Base-by-base conservation (phyloP, 441 rosid species). In the Cnidoscolus chayamansa region DNA sequence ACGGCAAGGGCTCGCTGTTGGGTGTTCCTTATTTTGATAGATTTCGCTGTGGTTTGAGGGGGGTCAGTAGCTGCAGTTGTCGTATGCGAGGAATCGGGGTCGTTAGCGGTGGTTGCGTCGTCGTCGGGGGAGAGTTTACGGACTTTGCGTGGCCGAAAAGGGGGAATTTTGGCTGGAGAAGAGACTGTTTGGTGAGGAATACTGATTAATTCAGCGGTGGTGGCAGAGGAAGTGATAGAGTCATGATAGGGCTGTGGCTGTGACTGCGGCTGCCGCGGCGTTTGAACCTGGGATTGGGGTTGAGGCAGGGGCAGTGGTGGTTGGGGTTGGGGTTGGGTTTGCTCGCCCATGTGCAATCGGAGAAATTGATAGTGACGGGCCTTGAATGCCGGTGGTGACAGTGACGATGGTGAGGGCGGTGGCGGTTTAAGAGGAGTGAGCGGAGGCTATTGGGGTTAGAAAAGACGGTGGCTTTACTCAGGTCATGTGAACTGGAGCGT, bases 81-180 rank as follows among this genome's bases (percentile, higher is more conserved):
- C 10, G 37, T 43, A 54, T 76, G 75, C 45, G 74, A 62, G 13
- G 75, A 37, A 40, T 67, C 71, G 69, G 77, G 37, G 67, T 64
- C 75, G 47, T 25, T 9, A 65, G 63, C 59, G 66, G 69, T 13
- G 63, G 65, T 63, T 57, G 77, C 74, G 59, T 83, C 87, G 30
- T 58, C 66, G 51, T 84, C 90, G 12, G 90, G 93, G 15, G 93
- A 88, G 71, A 90, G 81, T 74, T 90, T 94, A 16, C 91, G 86
- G 76, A 89, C 80, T 83, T 92, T 90, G 13, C 94, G 89, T 70
- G 97, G 99, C 54, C 96, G 98, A 37, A 86, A 81, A 54, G 98
- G 98, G 50, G 99, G 98, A 77, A 90, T 92, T 85, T 94, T 92
- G 56, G 97, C 73, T 10, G 92, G 89, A 16, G 89, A 88, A 30